phyloP scores from a whole-genome alignment of 768 basidiomycete genomes.

The Favolaschia claudopus region DNA sequence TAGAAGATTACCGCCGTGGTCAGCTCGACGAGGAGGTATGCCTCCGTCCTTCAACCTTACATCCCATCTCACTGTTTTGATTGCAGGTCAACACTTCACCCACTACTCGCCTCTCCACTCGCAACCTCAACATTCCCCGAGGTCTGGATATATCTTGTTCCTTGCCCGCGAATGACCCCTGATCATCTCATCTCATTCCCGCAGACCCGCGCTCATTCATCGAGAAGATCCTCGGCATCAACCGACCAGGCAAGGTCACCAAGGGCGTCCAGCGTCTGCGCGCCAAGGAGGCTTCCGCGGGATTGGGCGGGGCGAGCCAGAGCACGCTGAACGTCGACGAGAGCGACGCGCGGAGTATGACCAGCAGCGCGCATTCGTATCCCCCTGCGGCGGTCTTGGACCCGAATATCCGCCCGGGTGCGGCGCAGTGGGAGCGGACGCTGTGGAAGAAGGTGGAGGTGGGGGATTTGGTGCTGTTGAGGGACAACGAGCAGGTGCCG shows the following conservation, averaged over 20 bases:
- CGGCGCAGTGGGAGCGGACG: conserved; percentile 91
- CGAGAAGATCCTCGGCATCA: conserved; percentile 75
- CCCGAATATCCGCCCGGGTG: conserved; percentile 68
- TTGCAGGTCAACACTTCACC: conserved; percentile 98
- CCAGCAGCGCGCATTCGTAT: conserved; percentile 61
- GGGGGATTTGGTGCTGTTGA: conserved; percentile 90
- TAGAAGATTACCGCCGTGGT: conserved; percentile 95
- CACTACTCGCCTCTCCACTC: conserved; percentile 83
- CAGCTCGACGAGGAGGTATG: conserved; percentile 85
- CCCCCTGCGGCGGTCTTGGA: conserved; percentile 79
- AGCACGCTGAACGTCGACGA: conserved; percentile 61
- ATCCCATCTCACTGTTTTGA: no score
- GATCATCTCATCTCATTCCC: no score
- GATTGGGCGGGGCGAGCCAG: conserved; percentile 56
- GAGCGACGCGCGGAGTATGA: conserved; percentile 47
- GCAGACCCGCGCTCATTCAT: conserved; percentile 82
- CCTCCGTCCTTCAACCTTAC: no score
- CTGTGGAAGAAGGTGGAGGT: conserved; percentile 99
- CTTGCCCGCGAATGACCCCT: no score
- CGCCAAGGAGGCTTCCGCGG: conserved; percentile 74
- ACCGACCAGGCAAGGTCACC: conserved; percentile 77
- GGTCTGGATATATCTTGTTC: no score
- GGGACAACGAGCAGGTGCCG: conserved; percentile 90
- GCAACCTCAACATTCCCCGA: conserved; percentile 85
- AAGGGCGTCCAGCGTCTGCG: conserved; percentile 87